phyloP scores from a whole-genome alignment of 805 yeast species.

The Saccharomycopsis sp. region DNA sequence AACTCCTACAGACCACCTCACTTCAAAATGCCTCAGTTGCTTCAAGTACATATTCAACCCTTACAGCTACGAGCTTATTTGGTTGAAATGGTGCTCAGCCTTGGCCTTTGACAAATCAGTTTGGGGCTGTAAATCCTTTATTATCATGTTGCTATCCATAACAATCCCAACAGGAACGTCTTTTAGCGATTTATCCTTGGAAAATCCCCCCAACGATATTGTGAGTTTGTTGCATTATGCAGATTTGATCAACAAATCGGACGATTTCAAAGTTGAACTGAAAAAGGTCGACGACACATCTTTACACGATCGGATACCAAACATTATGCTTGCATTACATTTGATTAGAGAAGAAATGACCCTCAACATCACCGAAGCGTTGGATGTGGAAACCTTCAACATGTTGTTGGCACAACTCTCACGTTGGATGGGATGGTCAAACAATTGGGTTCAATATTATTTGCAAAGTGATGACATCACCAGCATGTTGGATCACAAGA shows the following conservation, averaged over 20 bases:
- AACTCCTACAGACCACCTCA: slow-evolving; percentile 37
- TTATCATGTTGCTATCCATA: slow-evolving; percentile 41
- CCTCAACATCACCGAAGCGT: slow-evolving; percentile 40
- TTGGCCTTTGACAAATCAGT: slow-evolving; percentile 30
- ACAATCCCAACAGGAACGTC: slow-evolving; percentile 37
- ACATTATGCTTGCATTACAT: slow-evolving; percentile 61
- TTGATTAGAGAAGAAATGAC: slow-evolving; percentile 66
- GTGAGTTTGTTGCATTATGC: slow-evolving; percentile 1
- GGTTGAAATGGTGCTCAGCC: slow-evolving; percentile 57
- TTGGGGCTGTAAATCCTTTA: slow-evolving; percentile 44
- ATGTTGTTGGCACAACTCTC: slow-evolving; percentile 51
- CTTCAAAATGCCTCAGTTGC: slow-evolving; percentile 37
- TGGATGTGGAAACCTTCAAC: slow-evolving; percentile 36
- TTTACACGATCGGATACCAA: slow-evolving; percentile 49
- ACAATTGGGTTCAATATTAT: slow-evolving; percentile 53
- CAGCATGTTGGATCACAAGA: slow-evolving; percentile 2
- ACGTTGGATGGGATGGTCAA: slow-evolving; percentile 68
- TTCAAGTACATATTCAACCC: slow-evolving; percentile 51
- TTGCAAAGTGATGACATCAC: slow-evolving; percentile 26
- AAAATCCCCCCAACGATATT: slow-evolving; percentile 10
- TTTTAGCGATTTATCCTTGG: slow-evolving; percentile 22
- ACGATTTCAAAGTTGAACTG: too few species aligned
- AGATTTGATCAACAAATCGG: slow-evolving; percentile 2
- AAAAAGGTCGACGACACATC: slow-evolving; percentile 24
- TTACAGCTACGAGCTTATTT: slow-evolving; percentile 45